Conservation (phyloP, 2,329 filamentous ascomycete genomes). For the Beauveria bassiana region DNA sequence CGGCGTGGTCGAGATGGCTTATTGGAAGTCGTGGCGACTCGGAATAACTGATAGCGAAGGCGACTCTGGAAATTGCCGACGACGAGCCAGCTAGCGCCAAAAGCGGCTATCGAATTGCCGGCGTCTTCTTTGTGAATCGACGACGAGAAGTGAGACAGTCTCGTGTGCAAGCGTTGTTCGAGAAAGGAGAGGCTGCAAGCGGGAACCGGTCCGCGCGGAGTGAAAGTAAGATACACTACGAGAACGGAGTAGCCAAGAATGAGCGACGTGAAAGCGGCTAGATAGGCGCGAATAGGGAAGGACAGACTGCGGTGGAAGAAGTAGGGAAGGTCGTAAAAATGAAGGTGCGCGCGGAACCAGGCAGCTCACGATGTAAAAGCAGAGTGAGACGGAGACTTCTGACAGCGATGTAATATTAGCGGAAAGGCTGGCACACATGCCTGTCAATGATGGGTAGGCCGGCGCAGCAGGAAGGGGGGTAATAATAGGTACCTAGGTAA, state of each 20-base stretch:
- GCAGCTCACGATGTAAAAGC: slow-evolving; percentile 3
- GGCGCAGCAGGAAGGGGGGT: too few species aligned
- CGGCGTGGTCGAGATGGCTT: background rate
- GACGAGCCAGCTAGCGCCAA: background rate
- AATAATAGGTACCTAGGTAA: too few species aligned
- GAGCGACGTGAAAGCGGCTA: slow-evolving; percentile 4
- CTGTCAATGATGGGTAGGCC: too few species aligned
- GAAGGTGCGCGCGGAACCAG: slow-evolving; percentile 1
- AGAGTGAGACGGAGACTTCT: background rate
- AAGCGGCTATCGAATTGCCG: background rate
- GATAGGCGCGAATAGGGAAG: slow-evolving; percentile 1
- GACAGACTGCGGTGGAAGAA: background rate
- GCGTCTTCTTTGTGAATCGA: background rate
- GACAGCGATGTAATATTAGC: background rate
- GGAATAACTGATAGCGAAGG: background rate
- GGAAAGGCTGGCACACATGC: too few species aligned
- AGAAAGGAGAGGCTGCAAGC: background rate
- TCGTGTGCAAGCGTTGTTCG: background rate
- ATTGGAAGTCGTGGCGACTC: background rate
- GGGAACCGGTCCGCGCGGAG: background rate
- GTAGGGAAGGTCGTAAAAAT: slow-evolving; percentile 3
- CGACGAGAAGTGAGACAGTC: background rate
- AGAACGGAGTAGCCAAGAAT: background rate
- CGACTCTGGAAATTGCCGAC: background rate
- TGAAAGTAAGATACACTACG: background rate